Conservation (phyloP, 768 basidiomycete species). For the Epithele typhae region DNA sequence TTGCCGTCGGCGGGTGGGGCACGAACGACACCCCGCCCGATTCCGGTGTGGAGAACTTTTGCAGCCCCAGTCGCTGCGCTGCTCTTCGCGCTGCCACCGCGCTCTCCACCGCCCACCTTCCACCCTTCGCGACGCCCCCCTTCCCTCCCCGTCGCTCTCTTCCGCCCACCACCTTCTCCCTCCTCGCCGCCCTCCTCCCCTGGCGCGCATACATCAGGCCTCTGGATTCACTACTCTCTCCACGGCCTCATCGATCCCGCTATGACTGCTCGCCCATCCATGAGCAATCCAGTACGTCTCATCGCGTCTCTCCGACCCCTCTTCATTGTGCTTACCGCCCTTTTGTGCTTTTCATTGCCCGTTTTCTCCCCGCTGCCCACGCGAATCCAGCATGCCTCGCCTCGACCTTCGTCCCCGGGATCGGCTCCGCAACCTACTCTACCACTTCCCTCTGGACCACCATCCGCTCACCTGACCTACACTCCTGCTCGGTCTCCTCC, state of each 20-base stretch:
- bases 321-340: too few species aligned
- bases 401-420: too few species aligned
- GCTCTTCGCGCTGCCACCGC: not conserved
- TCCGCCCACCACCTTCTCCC: too few species aligned
- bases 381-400: too few species aligned
- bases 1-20: constrained; percentile 1
- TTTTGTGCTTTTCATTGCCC: too few species aligned
- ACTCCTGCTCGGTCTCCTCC: not conserved
- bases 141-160: not conserved
- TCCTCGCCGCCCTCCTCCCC: too few species aligned
- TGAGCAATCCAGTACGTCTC: constrained; percentile 1
- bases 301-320: too few species aligned
- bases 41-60: not conserved
- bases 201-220: too few species aligned
- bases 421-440: too few species aligned
- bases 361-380: too few species aligned
- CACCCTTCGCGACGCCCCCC: constrained; percentile 8
- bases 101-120: constrained; percentile 3
- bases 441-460: not conserved
- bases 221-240: too few species aligned
- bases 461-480: not conserved
- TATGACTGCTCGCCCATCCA: not conserved
- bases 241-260: constrained; percentile 2
- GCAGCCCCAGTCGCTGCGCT: not conserved
- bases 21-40: not conserved